A percentile compares a stretch with the other conserved stretches of the same genome.
Evolutionary conservation across 2,329 filamentous ascomycete species (phyloP).

Genomic region (Diaporthe nobilis): DNA sequence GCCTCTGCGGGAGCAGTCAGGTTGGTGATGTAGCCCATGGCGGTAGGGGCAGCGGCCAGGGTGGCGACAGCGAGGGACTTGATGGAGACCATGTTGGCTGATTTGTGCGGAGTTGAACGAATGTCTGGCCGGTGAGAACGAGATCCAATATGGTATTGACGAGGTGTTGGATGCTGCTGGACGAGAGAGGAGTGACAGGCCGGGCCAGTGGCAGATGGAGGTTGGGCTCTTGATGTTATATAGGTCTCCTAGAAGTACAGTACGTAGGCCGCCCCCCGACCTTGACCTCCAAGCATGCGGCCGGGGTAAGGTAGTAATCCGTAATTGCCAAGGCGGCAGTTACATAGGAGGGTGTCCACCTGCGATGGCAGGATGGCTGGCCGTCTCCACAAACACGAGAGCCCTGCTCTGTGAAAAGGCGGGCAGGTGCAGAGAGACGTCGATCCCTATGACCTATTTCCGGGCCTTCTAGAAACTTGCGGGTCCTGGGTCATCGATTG

Average conservation of each 20-base stretch:
- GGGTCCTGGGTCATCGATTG: constrained; percentile 4
- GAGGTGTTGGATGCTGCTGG: constrained; percentile 22
- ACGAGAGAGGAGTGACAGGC: neutral
- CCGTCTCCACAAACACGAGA: constrained; percentile 14
- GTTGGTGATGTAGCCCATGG: constrained; percentile 46
- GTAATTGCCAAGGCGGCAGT: constrained; percentile 31
- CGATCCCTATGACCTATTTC: constrained; percentile 27
- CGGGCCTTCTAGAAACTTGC: constrained; percentile 16
- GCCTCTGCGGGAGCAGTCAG: constrained; percentile 46
- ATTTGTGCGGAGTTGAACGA: constrained; percentile 4
- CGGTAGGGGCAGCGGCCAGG: constrained; percentile 44
- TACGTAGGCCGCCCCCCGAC: neutral
- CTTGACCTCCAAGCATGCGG: neutral
- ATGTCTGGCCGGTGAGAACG: constrained; percentile 9
- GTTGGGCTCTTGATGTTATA: neutral
- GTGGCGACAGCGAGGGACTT: constrained; percentile 44
- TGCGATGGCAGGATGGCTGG: constrained; percentile 4
- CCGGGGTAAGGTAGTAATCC: constrained; percentile 8
- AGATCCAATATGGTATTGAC: neutral
- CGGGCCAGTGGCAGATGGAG: neutral
- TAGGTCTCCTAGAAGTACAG: neutral
- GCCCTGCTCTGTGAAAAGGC: neutral
- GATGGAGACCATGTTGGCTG: constrained; percentile 38
- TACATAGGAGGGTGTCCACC: constrained; percentile 12
- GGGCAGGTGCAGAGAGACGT: constrained; percentile 15